phyloP scores from a whole-genome alignment of 768 basidiomycete genomes.

The Pholiota molesta region DNA sequence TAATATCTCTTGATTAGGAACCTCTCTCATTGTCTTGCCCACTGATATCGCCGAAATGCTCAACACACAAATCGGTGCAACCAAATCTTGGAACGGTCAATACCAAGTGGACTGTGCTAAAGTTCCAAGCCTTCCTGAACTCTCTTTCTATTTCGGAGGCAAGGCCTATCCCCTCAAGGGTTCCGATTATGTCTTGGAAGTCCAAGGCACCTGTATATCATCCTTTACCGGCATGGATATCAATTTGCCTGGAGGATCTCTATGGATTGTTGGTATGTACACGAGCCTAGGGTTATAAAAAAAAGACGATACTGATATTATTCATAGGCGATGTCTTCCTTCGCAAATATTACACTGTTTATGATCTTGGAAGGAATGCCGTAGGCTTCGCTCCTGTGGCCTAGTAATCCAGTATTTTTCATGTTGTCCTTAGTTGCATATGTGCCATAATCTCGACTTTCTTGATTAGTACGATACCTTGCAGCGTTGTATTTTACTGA shows the following conservation, averaged over 20 bases:
- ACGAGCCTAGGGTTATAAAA: background rate
- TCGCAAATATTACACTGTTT: constrained; percentile 91
- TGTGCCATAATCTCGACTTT: background rate
- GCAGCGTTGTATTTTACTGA: no score
- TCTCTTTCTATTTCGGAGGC: constrained; percentile 84
- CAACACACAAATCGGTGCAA: constrained; percentile 93
- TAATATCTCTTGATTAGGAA: constrained; percentile 51
- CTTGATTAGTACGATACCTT: background rate
- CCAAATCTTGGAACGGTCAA: constrained; percentile 95
- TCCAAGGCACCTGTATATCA: constrained; percentile 92
- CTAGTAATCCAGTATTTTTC: constrained; percentile 20
- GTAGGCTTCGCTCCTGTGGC: constrained; percentile 75
- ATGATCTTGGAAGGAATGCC: constrained; percentile 75
- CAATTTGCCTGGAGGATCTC: constrained; percentile 73
- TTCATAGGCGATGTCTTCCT: constrained; percentile 82
- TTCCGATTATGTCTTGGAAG: constrained; percentile 86
- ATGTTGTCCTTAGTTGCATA: background rate
- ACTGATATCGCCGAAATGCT: constrained; percentile 97
- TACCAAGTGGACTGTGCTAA: constrained; percentile 89
- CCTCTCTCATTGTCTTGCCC: constrained; percentile 92
- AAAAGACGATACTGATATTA: background rate
- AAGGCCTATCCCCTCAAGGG: constrained; percentile 79
- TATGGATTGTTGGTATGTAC: constrained; percentile 86
- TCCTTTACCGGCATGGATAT: constrained; percentile 93
- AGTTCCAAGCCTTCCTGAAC: constrained; percentile 81